Evolutionary conservation across 257 asterid species (phyloP).

Genomic region (Solanum gracilifrons): DNA sequence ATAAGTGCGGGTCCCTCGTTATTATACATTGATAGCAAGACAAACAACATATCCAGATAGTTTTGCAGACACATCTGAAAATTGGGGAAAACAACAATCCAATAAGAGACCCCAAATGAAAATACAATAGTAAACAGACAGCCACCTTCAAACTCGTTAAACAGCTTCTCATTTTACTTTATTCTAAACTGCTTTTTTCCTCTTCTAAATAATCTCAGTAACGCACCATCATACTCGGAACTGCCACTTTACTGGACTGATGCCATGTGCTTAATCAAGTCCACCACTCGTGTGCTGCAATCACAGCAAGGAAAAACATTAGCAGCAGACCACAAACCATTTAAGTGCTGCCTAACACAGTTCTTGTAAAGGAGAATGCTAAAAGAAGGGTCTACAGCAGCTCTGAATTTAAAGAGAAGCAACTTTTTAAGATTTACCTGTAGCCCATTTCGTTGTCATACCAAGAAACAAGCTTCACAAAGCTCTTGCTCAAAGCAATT

Average conservation of each 20-base stretch:
- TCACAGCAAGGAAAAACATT: not conserved
- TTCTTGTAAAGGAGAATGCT: not conserved
- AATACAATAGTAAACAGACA: not conserved
- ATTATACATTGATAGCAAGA: not conserved
- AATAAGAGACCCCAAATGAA: not conserved
- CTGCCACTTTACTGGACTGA: constrained; percentile 5
- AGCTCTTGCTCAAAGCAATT: constrained; percentile 57
- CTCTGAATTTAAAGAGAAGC: not conserved
- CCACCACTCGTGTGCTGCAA: constrained; percentile 75
- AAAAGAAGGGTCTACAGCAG: not conserved
- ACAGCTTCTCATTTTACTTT: not conserved
- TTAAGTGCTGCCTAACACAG: not conserved
- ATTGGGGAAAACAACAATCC: not conserved
- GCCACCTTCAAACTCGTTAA: not conserved
- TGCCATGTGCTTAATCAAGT: constrained; percentile 61
- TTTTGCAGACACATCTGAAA: not conserved
- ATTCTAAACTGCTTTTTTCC: not conserved
- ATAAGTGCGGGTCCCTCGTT: not conserved
- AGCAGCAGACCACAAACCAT: not conserved
- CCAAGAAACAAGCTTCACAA: constrained; percentile 76
- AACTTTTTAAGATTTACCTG: constrained; percentile 34
- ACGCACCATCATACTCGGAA: not conserved
- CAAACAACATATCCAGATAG: not conserved
- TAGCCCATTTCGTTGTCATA: constrained; percentile 91
- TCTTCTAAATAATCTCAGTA: not conserved